These are phyloP conservation scores for Aspergillus fructus DNA, from an alignment of 2,329 filamentous ascomycete genomes.

Conservation along the genomic window DNA sequence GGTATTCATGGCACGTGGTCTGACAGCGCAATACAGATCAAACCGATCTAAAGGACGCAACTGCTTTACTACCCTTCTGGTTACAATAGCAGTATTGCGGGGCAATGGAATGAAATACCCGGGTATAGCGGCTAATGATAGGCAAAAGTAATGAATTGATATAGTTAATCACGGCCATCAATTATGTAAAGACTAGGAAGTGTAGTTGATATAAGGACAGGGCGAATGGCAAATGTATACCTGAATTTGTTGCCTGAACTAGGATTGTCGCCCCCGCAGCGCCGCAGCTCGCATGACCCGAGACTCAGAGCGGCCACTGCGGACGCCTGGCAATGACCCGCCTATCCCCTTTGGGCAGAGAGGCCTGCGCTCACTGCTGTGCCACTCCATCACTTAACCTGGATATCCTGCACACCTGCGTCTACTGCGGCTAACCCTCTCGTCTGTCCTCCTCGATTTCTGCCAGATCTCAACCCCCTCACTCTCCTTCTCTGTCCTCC, in stretches of 20 bases:
- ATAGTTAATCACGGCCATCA: background rate
- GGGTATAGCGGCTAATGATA: background rate
- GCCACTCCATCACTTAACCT: conserved; percentile 2
- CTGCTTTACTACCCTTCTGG: background rate
- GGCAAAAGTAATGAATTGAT: background rate
- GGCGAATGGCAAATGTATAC: background rate
- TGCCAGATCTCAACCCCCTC: conserved; percentile 7
- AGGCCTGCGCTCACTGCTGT: conserved; percentile 10
- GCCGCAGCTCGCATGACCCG: conserved; percentile 41
- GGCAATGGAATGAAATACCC: background rate
- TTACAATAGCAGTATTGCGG: background rate
- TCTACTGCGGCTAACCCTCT: conserved; percentile 8
- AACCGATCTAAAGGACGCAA: conserved; percentile 45
- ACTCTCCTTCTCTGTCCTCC: conserved; percentile 11
- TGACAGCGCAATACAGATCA: conserved; percentile 44
- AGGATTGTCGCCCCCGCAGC: conserved; percentile 33
- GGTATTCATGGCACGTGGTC: conserved; percentile 1
- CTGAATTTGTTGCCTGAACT: background rate
- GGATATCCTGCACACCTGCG: conserved; percentile 5
- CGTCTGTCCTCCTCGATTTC: conserved; percentile 2
- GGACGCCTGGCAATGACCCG: conserved; percentile 9
- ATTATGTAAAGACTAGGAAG: background rate
- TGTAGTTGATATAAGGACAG: background rate
- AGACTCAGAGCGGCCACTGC: background rate
- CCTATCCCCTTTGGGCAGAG: conserved; percentile 24